Conservation (phyloP, 495 filamentous ascomycete species). For the Penicillium robsamsonii region DNA sequence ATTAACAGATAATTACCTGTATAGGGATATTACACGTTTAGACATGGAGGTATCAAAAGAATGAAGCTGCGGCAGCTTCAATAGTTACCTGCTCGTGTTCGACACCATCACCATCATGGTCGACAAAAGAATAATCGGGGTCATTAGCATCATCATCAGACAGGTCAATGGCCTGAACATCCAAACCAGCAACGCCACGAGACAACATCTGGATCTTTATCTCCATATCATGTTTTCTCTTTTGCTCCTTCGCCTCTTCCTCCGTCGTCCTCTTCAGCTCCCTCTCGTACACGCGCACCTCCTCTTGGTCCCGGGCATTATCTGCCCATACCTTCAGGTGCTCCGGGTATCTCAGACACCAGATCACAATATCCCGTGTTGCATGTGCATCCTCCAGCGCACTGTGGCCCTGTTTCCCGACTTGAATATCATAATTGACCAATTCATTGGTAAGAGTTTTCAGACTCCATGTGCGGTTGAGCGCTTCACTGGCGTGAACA, state of each 20-base stretch:
- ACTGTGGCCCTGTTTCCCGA: constrained; percentile 31
- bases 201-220: neutral
- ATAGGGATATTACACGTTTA: neutral
- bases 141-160: neutral
- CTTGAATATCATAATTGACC: constrained; percentile 34
- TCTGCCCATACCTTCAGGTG: constrained; percentile 24
- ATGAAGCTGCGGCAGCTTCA: constrained; percentile 1
- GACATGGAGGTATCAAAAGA: neutral
- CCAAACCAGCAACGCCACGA: neutral
- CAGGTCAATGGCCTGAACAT: neutral
- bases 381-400: constrained; percentile 43
- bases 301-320: constrained; percentile 11
- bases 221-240: constrained; percentile 1
- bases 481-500: neutral
- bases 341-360: constrained; percentile 31
- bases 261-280: constrained; percentile 15
- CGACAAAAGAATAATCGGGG: neutral
- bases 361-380: constrained; percentile 40
- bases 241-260: constrained; percentile 6
- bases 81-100: neutral
- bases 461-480: constrained; percentile 26
- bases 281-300: constrained; percentile 4
- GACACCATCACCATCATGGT: neutral
- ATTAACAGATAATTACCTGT: neutral
- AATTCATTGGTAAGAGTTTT: constrained; percentile 33